Percentiles rank a stretch among this genome's conserved stretches.
Conservation (phyloP, 2,329 filamentous ascomycete genomes). For the Juglanconis oblonga region DNA sequence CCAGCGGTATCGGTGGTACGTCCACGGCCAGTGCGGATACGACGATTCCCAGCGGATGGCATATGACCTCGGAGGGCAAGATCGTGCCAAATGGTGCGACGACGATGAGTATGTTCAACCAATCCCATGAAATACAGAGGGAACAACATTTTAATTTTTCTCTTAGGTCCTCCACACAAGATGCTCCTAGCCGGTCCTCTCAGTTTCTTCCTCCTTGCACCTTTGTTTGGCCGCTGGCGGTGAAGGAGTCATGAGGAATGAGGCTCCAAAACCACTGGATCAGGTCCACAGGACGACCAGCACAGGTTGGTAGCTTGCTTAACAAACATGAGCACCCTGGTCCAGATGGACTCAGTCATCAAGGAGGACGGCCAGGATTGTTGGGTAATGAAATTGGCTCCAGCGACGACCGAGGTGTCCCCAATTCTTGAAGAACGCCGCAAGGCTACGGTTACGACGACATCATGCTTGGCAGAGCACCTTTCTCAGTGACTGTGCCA, state of each 20-base stretch:
- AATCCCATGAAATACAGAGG: not conserved
- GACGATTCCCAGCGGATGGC: slow-evolving; percentile 74
- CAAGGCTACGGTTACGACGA: not conserved
- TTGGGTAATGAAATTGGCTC: no score
- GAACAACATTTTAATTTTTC: not conserved
- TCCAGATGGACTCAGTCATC: not conserved
- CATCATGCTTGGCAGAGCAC: not conserved
- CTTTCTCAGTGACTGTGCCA: not conserved
- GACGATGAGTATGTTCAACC: slow-evolving; percentile 43
- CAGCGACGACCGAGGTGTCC: not conserved
- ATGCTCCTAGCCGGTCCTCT: slow-evolving; percentile 47
- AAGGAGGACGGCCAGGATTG: not conserved
- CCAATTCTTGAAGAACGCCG: not conserved
- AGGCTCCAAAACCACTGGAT: not conserved
- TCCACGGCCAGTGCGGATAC: slow-evolving; percentile 47
- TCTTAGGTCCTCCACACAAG: slow-evolving; percentile 36
- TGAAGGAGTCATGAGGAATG: slow-evolving; percentile 41
- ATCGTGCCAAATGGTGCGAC: slow-evolving; percentile 70
- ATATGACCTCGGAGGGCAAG: slow-evolving; percentile 75
- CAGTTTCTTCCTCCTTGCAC: slow-evolving; percentile 38
- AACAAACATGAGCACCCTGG: not conserved
- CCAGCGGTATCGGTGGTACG: slow-evolving; percentile 63
- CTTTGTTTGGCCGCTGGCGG: slow-evolving; percentile 32
- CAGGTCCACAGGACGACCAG: not conserved
- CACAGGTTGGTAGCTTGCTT: not conserved